These are phyloP conservation scores for Mucor velutinosus DNA, from an alignment of 371 early-diverging fungal species.

Conservation along the genomic window DNA sequence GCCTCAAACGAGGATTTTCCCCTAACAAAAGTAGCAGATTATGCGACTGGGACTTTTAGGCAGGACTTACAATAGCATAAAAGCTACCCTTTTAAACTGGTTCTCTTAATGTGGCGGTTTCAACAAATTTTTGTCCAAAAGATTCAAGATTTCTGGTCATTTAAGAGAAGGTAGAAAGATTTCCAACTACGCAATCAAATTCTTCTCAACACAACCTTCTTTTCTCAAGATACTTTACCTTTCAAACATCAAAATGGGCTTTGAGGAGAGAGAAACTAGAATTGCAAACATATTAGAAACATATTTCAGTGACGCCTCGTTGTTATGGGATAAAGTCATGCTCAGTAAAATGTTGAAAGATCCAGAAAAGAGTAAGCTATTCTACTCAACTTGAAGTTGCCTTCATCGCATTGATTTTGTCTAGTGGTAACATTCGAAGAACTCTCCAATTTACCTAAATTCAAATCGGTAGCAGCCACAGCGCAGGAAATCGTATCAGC, in stretches of 20 bases:
- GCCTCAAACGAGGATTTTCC: too few species aligned
- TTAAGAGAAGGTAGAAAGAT: background rate
- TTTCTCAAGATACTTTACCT: background rate
- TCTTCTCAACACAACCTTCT: background rate
- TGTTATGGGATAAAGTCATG: slow-evolving; percentile 46
- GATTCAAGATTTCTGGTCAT: background rate
- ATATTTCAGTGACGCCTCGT: slow-evolving; percentile 47
- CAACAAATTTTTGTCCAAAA: too few species aligned
- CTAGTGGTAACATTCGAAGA: slow-evolving; percentile 32
- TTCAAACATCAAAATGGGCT: background rate
- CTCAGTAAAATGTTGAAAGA: slow-evolving; percentile 24
- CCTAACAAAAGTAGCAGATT: too few species aligned
- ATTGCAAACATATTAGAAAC: slow-evolving; percentile 37
- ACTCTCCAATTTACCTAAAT: slow-evolving; percentile 18
- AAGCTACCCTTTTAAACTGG: too few species aligned
- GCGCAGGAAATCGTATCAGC: slow-evolving; percentile 32
- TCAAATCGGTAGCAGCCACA: slow-evolving; percentile 24
- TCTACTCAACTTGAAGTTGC: background rate
- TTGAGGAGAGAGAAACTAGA: slow-evolving; percentile 5
- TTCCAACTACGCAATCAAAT: background rate
- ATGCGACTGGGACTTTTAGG: too few species aligned
- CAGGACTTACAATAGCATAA: too few species aligned
- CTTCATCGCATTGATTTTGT: background rate
- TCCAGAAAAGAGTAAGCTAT: slow-evolving; percentile 33
- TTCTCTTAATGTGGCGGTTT: too few species aligned